phyloP scores from a whole-genome alignment of 352 stramenopile species.

The Phytophthora megakarya region DNA sequence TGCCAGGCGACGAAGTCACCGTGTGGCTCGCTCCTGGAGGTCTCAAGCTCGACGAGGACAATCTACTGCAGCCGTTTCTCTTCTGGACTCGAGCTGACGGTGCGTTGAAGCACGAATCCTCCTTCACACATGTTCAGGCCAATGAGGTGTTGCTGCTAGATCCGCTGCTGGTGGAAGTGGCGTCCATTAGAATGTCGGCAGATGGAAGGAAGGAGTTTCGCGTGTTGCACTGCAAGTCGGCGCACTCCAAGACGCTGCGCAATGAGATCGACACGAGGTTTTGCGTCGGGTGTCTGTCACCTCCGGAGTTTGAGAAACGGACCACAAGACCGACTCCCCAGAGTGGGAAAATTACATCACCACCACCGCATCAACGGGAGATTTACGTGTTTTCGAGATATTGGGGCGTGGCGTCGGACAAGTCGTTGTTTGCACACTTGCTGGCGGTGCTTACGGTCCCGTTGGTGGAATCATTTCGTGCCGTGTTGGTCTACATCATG shows the following conservation, averaged over 20 bases:
- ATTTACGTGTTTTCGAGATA: constrained; percentile 87
- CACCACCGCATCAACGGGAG: constrained; percentile 29
- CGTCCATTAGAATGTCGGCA: constrained; percentile 68
- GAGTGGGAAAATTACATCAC: constrained; percentile 33
- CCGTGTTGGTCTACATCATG: constrained; percentile 69
- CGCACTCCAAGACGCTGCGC: constrained; percentile 37
- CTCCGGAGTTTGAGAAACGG: constrained; percentile 45
- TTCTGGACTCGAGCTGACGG: constrained; percentile 77
- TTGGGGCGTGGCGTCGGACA: constrained; percentile 81
- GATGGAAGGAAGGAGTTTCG: constrained; percentile 77
- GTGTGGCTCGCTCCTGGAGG: constrained; percentile 72
- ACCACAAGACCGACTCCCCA: constrained; percentile 29
- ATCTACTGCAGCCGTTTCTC: constrained; percentile 78
- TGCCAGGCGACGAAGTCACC: constrained; percentile 80
- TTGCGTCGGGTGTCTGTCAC: constrained; percentile 69
- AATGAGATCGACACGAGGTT: constrained; percentile 48
- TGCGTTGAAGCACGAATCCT: constrained; percentile 59
- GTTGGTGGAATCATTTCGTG: constrained; percentile 65
- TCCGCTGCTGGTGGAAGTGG: constrained; percentile 77
- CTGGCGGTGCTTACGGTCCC: constrained; percentile 62
- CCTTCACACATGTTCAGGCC: constrained; percentile 45
- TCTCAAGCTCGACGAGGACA: constrained; percentile 75
- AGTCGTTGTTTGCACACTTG: constrained; percentile 72
- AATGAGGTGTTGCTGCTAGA: constrained; percentile 83
- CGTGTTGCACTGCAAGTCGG: constrained; percentile 74